Conservation (phyloP, 306 rosid genomes). For the Hippophae tibetana region DNA sequence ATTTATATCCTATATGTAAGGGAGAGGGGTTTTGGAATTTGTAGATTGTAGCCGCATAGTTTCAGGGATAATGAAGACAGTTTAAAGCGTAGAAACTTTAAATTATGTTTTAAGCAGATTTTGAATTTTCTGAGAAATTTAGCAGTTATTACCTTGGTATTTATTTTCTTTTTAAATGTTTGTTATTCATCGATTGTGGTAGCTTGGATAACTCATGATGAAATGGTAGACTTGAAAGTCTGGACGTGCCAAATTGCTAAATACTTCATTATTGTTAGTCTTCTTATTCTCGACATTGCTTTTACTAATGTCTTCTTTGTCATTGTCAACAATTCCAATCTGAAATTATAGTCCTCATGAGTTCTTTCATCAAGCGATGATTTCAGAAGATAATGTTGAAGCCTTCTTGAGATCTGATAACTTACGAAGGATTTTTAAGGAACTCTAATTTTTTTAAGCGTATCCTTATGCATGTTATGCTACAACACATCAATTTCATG, state of each 20-base stretch:
- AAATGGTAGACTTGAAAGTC: no score
- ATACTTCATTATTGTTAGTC: no score
- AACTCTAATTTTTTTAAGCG: slow-evolving; percentile 27
- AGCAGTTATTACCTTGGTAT: no score
- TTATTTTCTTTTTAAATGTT: no score
- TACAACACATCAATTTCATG: no score
- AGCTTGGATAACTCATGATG: no score
- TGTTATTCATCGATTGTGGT: no score
- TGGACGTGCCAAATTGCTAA: no score
- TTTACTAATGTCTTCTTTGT: no score
- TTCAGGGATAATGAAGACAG: slow-evolving; percentile 18
- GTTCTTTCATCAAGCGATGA: slow-evolving; percentile 9
- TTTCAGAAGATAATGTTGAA: slow-evolving; percentile 26
- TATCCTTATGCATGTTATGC: no score
- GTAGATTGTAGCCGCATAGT: slow-evolving; percentile 4
- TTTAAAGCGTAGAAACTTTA: slow-evolving; percentile 13
- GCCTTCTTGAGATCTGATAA: slow-evolving; percentile 75
- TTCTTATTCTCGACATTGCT: background rate
- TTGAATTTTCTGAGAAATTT: background rate
- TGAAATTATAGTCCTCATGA: slow-evolving; percentile 13
- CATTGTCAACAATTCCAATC: background rate
- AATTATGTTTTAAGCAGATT: background rate
- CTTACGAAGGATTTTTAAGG: slow-evolving; percentile 74
- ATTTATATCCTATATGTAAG: background rate
- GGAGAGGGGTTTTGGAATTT: slow-evolving; percentile 22